Base-by-base conservation (phyloP, 345 rosid species). In the Pelargonium nanum region DNA sequence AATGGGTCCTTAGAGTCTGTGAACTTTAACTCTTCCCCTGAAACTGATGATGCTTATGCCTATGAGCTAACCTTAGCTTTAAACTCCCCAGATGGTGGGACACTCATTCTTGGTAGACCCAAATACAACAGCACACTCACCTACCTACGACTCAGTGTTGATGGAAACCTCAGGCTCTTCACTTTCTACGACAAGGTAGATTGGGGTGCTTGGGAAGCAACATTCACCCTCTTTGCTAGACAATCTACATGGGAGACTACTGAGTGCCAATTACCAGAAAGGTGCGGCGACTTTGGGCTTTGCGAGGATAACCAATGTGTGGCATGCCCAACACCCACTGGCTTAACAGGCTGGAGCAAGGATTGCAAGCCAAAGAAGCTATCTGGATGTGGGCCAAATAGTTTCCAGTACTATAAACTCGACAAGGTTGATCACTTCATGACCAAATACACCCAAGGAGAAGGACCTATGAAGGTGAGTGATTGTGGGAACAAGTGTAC, bases 401-500 rank as follows among this genome's bases (percentile, higher is more conserved):
- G 64, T 12, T 63, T 77, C 45, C 59, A 58, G 16, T 83, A 81
- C 44, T 75, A 71, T 55, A 74, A 81, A 45, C n/a, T 87, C 19
- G 74, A 75, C 62, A 84, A 85, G 2, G 84, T 80, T 53, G 83
- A 80, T 56, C 82, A 83, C 67, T 85, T 75, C 22, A 60, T 73
- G 74, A 58, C 68, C 13, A 79, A 72, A 63, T 80, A 75, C 25
- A 76, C 65, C 4, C 63, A 63, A 1, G 95, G 95, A 2, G 70
- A 67, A 7, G 73, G 77, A 7, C 60, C 72, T 0, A 56, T 55
- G 26, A 66, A 61, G 34, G 58, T 58, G 25, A 62, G 22, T 12
- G 64, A 66, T 6, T 77, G 83, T 66, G 67, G 65, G 23, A 56
- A 52, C 0, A 74, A 60, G 69, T 80, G 88, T 20, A 53, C 26